These are phyloP conservation scores for Phascolomyces articulosus DNA, from an alignment of 371 early-diverging fungal species.

Conservation along the genomic window DNA sequence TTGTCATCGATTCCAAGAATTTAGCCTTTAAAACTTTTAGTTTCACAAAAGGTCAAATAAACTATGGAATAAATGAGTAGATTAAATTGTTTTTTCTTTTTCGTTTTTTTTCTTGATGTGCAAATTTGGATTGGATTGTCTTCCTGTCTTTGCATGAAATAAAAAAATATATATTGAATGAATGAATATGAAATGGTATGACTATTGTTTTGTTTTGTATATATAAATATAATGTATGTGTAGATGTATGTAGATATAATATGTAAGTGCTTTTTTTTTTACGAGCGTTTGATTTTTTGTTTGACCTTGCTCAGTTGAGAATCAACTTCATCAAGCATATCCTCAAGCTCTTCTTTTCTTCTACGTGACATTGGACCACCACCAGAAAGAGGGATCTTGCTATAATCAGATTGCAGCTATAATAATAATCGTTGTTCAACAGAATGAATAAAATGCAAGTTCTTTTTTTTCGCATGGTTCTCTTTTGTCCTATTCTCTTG, in stretches of 20 bases:
- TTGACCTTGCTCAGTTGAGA: slow-evolving; percentile 34
- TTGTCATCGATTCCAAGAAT: too few species aligned
- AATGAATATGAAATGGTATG: neutral
- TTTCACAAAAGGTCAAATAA: too few species aligned
- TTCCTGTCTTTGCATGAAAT: neutral
- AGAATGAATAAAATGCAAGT: neutral
- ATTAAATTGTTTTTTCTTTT: too few species aligned
- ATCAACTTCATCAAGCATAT: slow-evolving; percentile 50
- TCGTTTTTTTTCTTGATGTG: too few species aligned
- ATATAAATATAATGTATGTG: too few species aligned
- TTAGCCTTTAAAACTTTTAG: too few species aligned
- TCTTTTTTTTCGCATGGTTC: neutral
- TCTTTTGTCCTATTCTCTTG: neutral
- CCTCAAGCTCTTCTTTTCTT: slow-evolving; percentile 59
- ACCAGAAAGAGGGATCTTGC: slow-evolving; percentile 60
- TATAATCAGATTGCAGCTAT: slow-evolving; percentile 56
- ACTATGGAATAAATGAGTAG: too few species aligned
- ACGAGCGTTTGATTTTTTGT: slow-evolving; percentile 32
- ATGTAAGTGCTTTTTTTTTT: slow-evolving; percentile 7
- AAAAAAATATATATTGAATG: slow-evolving; percentile 1
- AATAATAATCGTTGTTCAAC: neutral
- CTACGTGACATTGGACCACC: slow-evolving; percentile 55
- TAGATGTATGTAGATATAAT: too few species aligned
- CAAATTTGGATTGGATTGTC: too few species aligned
- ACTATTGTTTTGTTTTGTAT: too few species aligned